Conservation (phyloP, 2,329 filamentous ascomycete genomes). For the Cyclaneusma minus region DNA sequence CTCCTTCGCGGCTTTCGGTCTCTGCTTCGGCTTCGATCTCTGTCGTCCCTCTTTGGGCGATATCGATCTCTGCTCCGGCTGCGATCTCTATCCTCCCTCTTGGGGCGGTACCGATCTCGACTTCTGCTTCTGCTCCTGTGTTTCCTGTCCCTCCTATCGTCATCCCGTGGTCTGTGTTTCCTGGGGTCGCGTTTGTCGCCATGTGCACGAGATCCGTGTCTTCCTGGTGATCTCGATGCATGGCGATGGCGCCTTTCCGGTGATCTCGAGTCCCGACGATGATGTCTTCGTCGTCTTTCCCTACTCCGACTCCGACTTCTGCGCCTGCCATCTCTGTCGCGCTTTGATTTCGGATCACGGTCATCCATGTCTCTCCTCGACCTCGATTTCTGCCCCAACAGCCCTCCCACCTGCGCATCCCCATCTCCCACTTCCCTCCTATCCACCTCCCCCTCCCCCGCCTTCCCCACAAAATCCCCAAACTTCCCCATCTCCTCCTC, state of each 20-base stretch:
- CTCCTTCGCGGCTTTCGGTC: constrained; percentile 6
- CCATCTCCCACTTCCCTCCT: constrained; percentile 1
- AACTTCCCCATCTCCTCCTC: constrained; percentile 16
- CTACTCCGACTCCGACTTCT: constrained; percentile 12
- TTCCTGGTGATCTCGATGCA: constrained; percentile 6
- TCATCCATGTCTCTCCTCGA: constrained; percentile 6
- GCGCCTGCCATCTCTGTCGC: constrained; percentile 17
- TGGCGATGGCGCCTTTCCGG: constrained; percentile 12
- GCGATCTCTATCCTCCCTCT: constrained; percentile 16
- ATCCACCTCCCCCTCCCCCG: constrained; percentile 7
- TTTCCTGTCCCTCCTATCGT: constrained; percentile 10
- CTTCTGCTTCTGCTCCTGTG: constrained; percentile 15
- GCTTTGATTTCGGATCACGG: constrained; percentile 5
- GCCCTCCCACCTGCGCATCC: constrained; percentile 9
- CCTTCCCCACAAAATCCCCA: constrained; percentile 16
- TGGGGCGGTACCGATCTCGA: constrained; percentile 13
- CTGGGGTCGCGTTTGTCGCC: constrained; percentile 7
- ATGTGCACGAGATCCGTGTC: constrained; percentile 12
- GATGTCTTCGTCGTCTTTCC: constrained; percentile 14
- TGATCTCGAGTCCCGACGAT: constrained; percentile 16
- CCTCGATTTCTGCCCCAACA: constrained; percentile 5
- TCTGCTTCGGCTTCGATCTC: constrained; percentile 7
- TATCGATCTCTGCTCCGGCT: constrained; percentile 16
- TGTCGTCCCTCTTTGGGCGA: constrained; percentile 9
- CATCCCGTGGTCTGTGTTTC: constrained; percentile 10